Percentiles rank a stretch among this genome's conserved stretches.
Conservation (phyloP, 495 filamentous ascomycete genomes). For the Lentithecium fluviatile region DNA sequence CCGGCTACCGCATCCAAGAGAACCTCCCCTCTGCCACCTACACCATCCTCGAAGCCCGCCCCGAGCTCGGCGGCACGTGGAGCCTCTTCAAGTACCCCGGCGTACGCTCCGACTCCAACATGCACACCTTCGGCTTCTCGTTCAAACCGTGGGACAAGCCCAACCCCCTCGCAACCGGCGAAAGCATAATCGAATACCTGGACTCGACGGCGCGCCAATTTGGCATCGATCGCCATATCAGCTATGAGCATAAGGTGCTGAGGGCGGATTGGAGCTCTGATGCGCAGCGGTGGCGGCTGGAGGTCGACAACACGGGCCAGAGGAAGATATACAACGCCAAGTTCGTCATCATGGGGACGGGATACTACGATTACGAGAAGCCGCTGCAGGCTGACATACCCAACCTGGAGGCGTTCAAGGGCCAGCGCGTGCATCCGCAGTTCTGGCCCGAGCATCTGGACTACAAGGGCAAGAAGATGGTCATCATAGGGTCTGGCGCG, state of each 20-base stretch:
- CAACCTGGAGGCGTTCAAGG: constrained; percentile 57
- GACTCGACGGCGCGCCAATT: constrained; percentile 56
- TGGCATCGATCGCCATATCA: constrained; percentile 63
- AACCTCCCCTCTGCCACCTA: constrained; percentile 53
- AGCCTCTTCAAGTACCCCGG: constrained; percentile 38
- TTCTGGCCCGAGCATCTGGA: constrained; percentile 53
- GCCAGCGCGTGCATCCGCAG: constrained; percentile 59
- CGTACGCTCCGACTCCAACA: constrained; percentile 37
- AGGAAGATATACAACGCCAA: constrained; percentile 38
- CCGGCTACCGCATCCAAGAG: constrained; percentile 65
- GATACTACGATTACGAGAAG: constrained; percentile 37
- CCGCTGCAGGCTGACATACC: constrained; percentile 54
- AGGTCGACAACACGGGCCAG: constrained; percentile 51
- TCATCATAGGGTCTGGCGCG: constrained; percentile 37
- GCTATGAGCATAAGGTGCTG: constrained; percentile 57
- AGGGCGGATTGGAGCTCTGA: constrained; percentile 60
- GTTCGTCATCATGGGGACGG: constrained; percentile 36
- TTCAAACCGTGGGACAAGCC: constrained; percentile 42
- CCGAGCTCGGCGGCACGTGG: constrained; percentile 36
- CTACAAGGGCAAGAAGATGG: constrained; percentile 34
- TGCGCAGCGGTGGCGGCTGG: constrained; percentile 61
- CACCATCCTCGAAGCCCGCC: constrained; percentile 40
- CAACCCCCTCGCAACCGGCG: constrained; percentile 61
- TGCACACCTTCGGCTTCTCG: constrained; percentile 37
- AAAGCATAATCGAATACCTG: constrained; percentile 61